phyloP scores from a whole-genome alignment of 129 eudicot genomes.

The Flaveria linearis region DNA sequence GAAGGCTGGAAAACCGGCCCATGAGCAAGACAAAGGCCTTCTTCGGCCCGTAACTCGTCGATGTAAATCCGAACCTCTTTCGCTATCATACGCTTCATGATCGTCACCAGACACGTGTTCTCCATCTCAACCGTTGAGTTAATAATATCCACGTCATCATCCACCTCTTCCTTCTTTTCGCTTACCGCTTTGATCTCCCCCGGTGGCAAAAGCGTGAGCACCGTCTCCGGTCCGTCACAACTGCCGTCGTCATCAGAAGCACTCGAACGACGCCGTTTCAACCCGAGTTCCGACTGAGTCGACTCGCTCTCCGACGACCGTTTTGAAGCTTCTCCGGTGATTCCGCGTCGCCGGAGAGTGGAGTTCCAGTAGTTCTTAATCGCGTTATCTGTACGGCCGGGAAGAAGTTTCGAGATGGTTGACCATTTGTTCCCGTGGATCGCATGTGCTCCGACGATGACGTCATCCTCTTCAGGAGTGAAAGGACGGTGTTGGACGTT shows the following conservation, averaged over 20 bases:
- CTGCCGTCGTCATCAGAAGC: slow-evolving; percentile 34
- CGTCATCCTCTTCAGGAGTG: slow-evolving; percentile 60
- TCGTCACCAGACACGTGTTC: slow-evolving; percentile 45
- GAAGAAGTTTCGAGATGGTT: slow-evolving; percentile 52
- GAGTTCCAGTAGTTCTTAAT: slow-evolving; percentile 80
- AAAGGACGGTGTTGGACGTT: slow-evolving; percentile 68
- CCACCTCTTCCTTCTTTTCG: slow-evolving; percentile 24
- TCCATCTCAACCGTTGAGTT: slow-evolving; percentile 43
- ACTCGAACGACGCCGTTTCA: slow-evolving; percentile 41
- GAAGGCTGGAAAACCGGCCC: neutral
- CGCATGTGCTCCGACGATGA: slow-evolving; percentile 51
- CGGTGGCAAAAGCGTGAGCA: slow-evolving; percentile 64
- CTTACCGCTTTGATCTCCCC: slow-evolving; percentile 37
- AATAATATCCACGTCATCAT: slow-evolving; percentile 24
- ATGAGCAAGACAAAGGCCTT: neutral
- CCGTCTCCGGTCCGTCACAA: slow-evolving; percentile 47
- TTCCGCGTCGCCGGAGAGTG: slow-evolving; percentile 42
- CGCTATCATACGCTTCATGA: slow-evolving; percentile 74
- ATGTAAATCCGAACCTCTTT: slow-evolving; percentile 67
- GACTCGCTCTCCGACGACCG: slow-evolving; percentile 33
- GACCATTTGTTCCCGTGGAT: slow-evolving; percentile 71
- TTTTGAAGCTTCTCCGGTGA: slow-evolving; percentile 21
- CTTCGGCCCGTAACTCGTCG: slow-evolving; percentile 39
- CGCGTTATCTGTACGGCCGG: slow-evolving; percentile 77
- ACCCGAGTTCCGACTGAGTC: slow-evolving; percentile 42